Evolutionary conservation across 495 filamentous ascomycete species (phyloP).

Genomic region (Astrothelium subdiscretum): DNA sequence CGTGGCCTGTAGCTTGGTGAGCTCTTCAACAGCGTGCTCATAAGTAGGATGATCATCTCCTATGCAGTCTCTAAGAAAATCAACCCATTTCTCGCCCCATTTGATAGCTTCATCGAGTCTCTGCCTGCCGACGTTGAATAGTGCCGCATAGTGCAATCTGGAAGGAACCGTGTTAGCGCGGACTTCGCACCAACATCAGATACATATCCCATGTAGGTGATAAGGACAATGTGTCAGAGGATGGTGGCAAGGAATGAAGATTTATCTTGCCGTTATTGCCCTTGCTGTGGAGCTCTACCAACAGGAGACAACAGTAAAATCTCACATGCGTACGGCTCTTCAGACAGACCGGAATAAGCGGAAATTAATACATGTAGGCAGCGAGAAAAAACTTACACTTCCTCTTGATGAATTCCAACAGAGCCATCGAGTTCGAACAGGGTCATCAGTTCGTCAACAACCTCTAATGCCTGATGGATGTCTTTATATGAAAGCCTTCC

Average conservation of each 20-base stretch:
- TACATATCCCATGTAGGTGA: too few relatives aligned
- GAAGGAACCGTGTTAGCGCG: background rate
- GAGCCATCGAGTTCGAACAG: background rate
- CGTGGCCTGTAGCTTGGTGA: background rate
- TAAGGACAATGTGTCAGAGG: too few relatives aligned
- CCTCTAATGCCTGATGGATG: background rate
- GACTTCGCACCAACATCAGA: too few relatives aligned
- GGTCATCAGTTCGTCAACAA: background rate
- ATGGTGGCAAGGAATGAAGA: too few relatives aligned
- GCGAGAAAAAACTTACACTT: too few relatives aligned
- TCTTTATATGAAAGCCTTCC: background rate
- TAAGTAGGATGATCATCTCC: background rate
- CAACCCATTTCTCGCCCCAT: background rate
- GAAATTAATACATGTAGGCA: background rate
- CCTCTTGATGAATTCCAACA: background rate
- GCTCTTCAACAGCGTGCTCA: background rate
- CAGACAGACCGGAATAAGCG: background rate
- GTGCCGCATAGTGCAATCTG: background rate
- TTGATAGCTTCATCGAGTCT: background rate
- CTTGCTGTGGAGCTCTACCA: too few relatives aligned
- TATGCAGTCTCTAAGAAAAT: background rate
- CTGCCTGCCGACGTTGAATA: background rate
- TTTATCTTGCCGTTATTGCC: too few relatives aligned
- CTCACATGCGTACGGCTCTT: background rate
- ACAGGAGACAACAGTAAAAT: too few relatives aligned